Evolutionary conservation across 2,329 filamentous ascomycete genomes (phyloP), one percentile per base, ranked within the genome.

Genomic region (Tolypocladium ovalisporum): DNA sequence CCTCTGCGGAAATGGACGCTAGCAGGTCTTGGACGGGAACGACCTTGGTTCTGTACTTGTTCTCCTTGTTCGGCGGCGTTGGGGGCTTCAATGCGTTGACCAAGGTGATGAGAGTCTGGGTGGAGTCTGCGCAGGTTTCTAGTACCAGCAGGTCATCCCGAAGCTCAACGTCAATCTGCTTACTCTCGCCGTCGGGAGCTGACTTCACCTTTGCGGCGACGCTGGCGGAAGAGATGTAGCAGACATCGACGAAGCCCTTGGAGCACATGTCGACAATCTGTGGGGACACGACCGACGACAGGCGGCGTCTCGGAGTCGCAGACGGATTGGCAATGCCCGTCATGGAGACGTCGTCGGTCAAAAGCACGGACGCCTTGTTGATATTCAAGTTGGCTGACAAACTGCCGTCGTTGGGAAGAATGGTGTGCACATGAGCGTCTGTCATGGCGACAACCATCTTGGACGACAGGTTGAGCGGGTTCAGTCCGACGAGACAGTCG

Each of bases 41-140:
- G 4, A 96, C 82, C 60, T 93, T 84, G 0, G 92, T 97, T 39
- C 89, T 83, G 70, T 96, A 99, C 67, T 94, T 94, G 62, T 86
- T 83, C 63, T 88, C 86, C 60, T 87, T 90, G 66, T 83, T 93
- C 1, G 92, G 90, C 0, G 91, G 87, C 9, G 84, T 86, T 1
- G 94, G 93, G 5, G 93, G 94, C 40, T 86, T 85, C 5, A 99
- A 78, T 0, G 88, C 91, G 65, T 88, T 90, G 19, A 92, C 74
- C 47, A 96, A 80, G 2, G 82, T 80, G 55, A 96, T 87, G 17
- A 99, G 79, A 0, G 94, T 99, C 69, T 97, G 91, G 0, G 91
- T 97, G 1, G 94, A 99, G 71, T 99, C 94, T 35, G 94, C 94
- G 66, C 95, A 99, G 1, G 92, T 95, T 71, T 99, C 94, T 8